Percentiles rank a stretch among this genome's conserved stretches.
Conservation (phyloP, 306 rosid genomes). For the Cucurbita pepo region DNA sequence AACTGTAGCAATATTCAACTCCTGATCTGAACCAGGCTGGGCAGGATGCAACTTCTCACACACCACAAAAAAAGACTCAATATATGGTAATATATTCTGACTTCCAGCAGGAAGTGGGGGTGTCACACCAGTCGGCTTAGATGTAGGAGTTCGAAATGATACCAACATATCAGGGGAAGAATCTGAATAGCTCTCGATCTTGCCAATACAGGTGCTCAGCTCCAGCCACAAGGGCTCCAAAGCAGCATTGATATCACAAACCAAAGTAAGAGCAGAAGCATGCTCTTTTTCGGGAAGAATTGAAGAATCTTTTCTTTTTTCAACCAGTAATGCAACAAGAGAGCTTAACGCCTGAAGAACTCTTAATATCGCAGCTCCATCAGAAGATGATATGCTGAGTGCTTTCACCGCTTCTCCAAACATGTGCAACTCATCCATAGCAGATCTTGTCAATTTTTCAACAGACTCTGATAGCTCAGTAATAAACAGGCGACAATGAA, state of each 20-base stretch:
- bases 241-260: constrained; percentile 64
- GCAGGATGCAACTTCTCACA: constrained; percentile 91
- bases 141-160: constrained; percentile 36
- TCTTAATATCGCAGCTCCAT: constrained; percentile 89
- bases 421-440: constrained; percentile 56
- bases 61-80: constrained; percentile 87
- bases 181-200: constrained; percentile 76
- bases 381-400: constrained; percentile 69
- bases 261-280: constrained; percentile 43
- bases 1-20: constrained; percentile 31
- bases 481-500: constrained; percentile 68
- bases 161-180: constrained; percentile 35
- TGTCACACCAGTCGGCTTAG: constrained; percentile 55
- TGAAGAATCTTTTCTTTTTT: constrained; percentile 44
- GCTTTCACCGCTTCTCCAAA: constrained; percentile 67
- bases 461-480: constrained; percentile 72
- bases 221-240: constrained; percentile 91
- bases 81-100: constrained; percentile 82
- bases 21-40: constrained; percentile 50
- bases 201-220: constrained; percentile 80
- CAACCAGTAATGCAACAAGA: constrained; percentile 44
- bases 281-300: constrained; percentile 21
- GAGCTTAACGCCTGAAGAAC: constrained; percentile 92
- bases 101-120: constrained; percentile 86
- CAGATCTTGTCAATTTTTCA: constrained; percentile 64